A percentile compares a stretch with the other conserved stretches of the same genome.
These are phyloP conservation scores for Lecanicillium sp. DNA, from an alignment of 2,329 filamentous ascomycete genomes.

Conservation along the genomic window DNA sequence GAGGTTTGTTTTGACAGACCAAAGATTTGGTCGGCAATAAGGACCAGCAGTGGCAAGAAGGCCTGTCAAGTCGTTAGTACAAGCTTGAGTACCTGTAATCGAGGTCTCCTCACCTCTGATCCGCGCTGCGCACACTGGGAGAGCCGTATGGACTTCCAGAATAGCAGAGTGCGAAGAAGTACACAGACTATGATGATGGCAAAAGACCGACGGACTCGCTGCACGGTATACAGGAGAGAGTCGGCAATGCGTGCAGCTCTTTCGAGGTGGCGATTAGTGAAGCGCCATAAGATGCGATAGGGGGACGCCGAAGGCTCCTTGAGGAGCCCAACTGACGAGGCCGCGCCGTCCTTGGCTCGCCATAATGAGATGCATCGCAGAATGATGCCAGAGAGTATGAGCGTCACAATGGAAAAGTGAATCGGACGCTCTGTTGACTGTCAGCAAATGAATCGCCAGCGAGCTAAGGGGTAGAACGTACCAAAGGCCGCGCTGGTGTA, in stretches of 20 bases:
- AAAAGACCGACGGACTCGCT: no score
- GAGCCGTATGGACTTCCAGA: no score
- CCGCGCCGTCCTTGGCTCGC: neutral
- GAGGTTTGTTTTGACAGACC: conserved; percentile 12
- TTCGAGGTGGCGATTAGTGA: no score
- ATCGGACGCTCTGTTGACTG: conserved; percentile 21
- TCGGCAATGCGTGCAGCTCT: no score
- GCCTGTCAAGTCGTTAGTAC: conserved; percentile 17
- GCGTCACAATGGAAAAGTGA: conserved; percentile 24
- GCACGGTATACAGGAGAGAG: no score
- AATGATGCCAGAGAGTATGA: conserved; percentile 22
- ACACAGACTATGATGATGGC: no score
- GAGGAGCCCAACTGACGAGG: no score
- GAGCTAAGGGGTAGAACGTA: conserved; percentile 13
- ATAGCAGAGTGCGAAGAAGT: no score
- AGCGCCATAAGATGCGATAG: no score
- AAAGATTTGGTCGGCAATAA: conserved; percentile 12
- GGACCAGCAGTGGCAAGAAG: conserved; percentile 18
- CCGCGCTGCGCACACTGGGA: no score
- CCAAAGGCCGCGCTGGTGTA: conserved; percentile 28
- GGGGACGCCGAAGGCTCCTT: no score
- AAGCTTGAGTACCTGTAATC: no score
- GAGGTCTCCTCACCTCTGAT: conserved; percentile 19
- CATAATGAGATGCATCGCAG: conserved; percentile 25
- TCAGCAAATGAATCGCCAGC: neutral